These are phyloP conservation scores for Aphanomyces euteiches DNA, from an alignment of 352 stramenopile species.

Conservation along the genomic window DNA sequence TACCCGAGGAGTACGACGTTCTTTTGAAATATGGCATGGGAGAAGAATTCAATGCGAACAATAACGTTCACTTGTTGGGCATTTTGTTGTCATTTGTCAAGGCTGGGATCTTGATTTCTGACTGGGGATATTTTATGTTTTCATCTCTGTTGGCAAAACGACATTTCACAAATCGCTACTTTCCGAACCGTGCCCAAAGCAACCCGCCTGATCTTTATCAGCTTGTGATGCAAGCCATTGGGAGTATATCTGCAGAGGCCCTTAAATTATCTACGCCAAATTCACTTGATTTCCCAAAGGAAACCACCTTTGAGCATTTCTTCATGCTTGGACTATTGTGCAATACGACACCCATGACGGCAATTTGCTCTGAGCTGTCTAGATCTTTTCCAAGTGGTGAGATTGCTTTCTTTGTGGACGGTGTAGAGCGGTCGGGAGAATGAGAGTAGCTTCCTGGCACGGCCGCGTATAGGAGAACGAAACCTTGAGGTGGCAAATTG, in stretches of 20 bases:
- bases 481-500: no score
- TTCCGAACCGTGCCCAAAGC: not conserved
- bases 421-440: no score
- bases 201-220: not conserved
- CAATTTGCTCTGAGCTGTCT: conserved; percentile 2
- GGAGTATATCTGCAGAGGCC: conserved; percentile 1
- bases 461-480: no score
- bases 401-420: no score
- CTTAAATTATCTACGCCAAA: not conserved
- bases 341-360: not conserved
- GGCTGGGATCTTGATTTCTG: not conserved
- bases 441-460: no score
- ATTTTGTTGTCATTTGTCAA: not conserved
- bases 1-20: not conserved
- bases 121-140: not conserved
- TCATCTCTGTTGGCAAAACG: not conserved
- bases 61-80: not conserved
- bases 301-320: conserved; percentile 1
- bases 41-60: not conserved
- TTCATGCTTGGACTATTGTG: conserved; percentile 3
- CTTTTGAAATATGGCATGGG: conserved; percentile 1
- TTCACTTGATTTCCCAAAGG: not conserved
- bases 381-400: conserved; percentile 1
- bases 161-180: not conserved
- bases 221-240: conserved; percentile 2